These are phyloP conservation scores for Sabuloglossum arenarium DNA, from an alignment of 495 filamentous ascomycete genomes.

Conservation along the genomic window DNA sequence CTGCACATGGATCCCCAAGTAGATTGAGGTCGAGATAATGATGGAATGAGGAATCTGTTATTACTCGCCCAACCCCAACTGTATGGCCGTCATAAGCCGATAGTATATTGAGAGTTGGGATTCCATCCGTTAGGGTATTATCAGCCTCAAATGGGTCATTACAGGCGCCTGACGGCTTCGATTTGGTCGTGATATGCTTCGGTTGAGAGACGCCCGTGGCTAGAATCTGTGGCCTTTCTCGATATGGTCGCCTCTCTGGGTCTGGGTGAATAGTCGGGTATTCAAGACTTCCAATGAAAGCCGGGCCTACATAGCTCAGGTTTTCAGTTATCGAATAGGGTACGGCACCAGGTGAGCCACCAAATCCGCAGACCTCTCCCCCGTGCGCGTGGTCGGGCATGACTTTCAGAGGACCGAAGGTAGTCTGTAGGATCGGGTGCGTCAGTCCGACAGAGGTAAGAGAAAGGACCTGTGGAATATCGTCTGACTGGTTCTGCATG, in stretches of 20 bases:
- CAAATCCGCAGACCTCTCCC: background rate
- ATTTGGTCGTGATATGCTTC: background rate
- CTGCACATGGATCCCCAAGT: background rate
- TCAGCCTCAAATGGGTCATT: background rate
- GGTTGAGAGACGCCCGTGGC: background rate
- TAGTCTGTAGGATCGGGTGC: background rate
- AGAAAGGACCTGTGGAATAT: background rate
- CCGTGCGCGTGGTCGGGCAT: background rate
- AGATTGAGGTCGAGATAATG: background rate
- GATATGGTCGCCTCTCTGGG: background rate
- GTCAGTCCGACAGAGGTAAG: background rate
- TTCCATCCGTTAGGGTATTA: background rate
- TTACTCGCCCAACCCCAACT: background rate
- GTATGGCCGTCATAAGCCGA: background rate
- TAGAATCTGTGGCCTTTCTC: background rate
- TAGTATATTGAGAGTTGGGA: background rate
- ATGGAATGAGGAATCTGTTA: background rate
- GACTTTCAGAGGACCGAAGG: background rate
- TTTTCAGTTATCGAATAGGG: background rate
- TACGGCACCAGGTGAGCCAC: background rate
- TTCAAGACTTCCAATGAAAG: background rate
- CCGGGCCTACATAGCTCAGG: background rate
- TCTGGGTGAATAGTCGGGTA: background rate
- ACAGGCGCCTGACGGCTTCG: background rate
- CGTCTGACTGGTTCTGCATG: background rate